Evolutionary conservation across 1,139 yeast species (phyloP), one percentile per base, ranked within the genome.

Genomic region (Lodderomyces margitis): DNA sequence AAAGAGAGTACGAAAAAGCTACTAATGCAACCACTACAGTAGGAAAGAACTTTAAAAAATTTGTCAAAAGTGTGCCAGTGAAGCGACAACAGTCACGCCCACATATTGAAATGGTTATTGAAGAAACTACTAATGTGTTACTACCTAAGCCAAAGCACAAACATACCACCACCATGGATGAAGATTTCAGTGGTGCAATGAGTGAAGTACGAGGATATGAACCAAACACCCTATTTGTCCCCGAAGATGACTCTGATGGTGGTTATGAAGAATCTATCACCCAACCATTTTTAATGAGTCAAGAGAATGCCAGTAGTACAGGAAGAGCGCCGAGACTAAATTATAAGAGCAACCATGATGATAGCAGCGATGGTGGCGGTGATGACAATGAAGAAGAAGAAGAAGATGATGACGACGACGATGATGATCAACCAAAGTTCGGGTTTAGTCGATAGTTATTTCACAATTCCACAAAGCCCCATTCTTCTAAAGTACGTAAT

Each of bases 401-500:
- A 24, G 64, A 59, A 25, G 68, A 58, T 21, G 65, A 62, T 9
- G 70, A 61, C 30, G 68, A 59, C 24, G 68, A 60, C 33, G 64
- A 62, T 39, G 68, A 61, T 37, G 68, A 61, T 37, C 64, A 65
- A 41, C 71, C 73, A n/a, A 58, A 54, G 42, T 70, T 70, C 55
- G 64, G 70, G 15, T 70, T 70, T 42, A 50, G 59, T 12, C 43
- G 38, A 33, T 41, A 31, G 12, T 5, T 24, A 35, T 11, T n/a
- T 23, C 14, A 23, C 14, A 2, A 70, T 52, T 1, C 78, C 78
- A 54, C 81, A 76, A 30, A 62, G 51, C 0, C 81, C 81, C 62
- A 76, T 55, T 24, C 57, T 58, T 43, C 79, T 61, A 51, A 76
- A 75, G 51, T 76, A 76, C 9, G 74, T 69, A 40, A 70, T 64